A percentile compares a stretch with the other conserved stretches of the same genome.
Evolutionary conservation across 768 basidiomycete species (phyloP).

Genomic region (Leucosporidium scottii): DNA sequence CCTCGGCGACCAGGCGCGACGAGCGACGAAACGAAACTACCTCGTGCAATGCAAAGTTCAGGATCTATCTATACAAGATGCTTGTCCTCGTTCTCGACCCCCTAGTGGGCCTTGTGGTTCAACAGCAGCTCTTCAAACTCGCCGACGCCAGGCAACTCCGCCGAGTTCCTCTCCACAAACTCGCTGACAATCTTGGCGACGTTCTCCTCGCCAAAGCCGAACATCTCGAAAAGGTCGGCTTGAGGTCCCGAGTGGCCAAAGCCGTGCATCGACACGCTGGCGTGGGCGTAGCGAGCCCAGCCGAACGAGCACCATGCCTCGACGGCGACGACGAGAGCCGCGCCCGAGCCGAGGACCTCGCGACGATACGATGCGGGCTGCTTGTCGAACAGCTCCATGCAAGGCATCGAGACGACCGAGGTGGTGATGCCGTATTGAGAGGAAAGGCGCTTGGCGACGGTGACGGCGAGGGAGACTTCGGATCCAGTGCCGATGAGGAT

Average conservation of each 20-base stretch:
- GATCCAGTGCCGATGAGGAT: slow-evolving; percentile 82
- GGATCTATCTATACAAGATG: no score
- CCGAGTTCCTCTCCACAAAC: neutral
- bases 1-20: no score
- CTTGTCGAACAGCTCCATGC: slow-evolving; percentile 72
- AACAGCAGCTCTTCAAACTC: slow-evolving; percentile 3
- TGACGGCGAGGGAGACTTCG: slow-evolving; percentile 77
- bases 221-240: slow-evolving; percentile 38
- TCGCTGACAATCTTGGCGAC: slow-evolving; percentile 35
- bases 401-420: slow-evolving; percentile 77
- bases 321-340: slow-evolving; percentile 39
- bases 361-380: slow-evolving; percentile 71
- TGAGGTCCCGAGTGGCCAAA: slow-evolving; percentile 41
- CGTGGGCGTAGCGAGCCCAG: slow-evolving; percentile 42
- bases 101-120: neutral
- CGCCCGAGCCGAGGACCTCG: slow-evolving; percentile 58
- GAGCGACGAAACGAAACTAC: no score
- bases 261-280: slow-evolving; percentile 40
- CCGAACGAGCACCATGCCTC: slow-evolving; percentile 41
- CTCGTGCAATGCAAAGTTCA: no score
- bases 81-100: no score
- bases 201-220: slow-evolving; percentile 40
- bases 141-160: neutral
- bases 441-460: slow-evolving; percentile 71
- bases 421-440: slow-evolving; percentile 61